phyloP scores from a whole-genome alignment of 148 eudicot genomes.

The Amaranthus palmeri region DNA sequence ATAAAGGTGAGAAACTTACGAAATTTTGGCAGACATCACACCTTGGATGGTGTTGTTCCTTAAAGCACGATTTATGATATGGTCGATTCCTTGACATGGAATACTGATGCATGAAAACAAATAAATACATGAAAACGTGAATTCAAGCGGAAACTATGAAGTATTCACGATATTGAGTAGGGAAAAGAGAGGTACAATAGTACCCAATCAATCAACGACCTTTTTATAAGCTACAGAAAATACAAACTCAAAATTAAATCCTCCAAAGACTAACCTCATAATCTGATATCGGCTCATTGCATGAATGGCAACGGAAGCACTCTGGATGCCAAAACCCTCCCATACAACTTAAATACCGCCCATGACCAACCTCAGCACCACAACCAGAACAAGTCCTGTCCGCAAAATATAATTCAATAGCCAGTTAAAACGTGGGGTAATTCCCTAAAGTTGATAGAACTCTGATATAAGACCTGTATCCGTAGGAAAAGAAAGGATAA shows the following conservation, averaged over 20 bases:
- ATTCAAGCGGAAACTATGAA: neutral
- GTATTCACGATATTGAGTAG: neutral
- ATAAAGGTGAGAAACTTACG: conserved; percentile 40
- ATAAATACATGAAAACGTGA: neutral
- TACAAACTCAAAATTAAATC: neutral
- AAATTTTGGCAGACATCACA: conserved; percentile 86
- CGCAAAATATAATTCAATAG: conserved; percentile 12
- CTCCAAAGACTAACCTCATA: conserved; percentile 52
- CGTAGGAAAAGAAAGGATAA: too few relatives aligned
- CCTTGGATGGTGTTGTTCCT: conserved; percentile 81
- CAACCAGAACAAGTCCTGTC: conserved; percentile 78
- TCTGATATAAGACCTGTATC: too few relatives aligned
- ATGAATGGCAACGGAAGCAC: conserved; percentile 81
- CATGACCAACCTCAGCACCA: conserved; percentile 75
- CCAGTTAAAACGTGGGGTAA: neutral
- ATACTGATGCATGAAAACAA: conserved; percentile 42
- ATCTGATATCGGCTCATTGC: conserved; percentile 75
- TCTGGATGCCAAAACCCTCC: conserved; percentile 94
- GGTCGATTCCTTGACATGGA: conserved; percentile 80
- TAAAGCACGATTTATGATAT: conserved; percentile 82
- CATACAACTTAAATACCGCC: conserved; percentile 83
- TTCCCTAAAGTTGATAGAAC: too few relatives aligned
- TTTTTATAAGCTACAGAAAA: neutral
- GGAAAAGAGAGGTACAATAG: neutral
- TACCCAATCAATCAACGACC: neutral